phyloP scores from a whole-genome alignment of 805 yeast species.

The Cyberlindnera mississippiensis region DNA sequence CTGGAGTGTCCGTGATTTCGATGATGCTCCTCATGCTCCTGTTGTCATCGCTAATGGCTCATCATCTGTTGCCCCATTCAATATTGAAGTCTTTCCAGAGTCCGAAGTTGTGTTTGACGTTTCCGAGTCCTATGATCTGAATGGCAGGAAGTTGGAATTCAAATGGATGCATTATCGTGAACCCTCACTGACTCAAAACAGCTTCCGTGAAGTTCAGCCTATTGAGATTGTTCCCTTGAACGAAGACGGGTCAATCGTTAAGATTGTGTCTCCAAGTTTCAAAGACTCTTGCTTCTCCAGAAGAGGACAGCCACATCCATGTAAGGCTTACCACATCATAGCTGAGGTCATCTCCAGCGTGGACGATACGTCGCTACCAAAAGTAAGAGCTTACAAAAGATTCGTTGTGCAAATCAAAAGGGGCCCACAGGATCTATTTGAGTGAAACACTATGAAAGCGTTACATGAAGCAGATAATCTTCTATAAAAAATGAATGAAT shows the following conservation, averaged over 20 bases:
- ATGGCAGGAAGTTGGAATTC: constrained; percentile 9
- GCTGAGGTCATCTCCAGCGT: not conserved
- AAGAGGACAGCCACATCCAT: constrained; percentile 3
- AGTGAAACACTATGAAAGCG: too few relatives aligned
- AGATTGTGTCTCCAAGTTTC: constrained; percentile 13
- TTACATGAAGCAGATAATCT: too few relatives aligned
- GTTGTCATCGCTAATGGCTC: constrained; percentile 24
- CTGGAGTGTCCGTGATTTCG: constrained; percentile 30
- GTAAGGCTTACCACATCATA: constrained; percentile 1
- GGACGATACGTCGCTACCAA: too few relatives aligned
- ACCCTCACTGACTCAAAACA: constrained; percentile 20
- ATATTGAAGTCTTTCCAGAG: constrained; percentile 14
- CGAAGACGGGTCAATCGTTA: constrained; percentile 13
- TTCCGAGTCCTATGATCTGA: constrained; percentile 26
- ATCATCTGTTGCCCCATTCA: constrained; percentile 20
- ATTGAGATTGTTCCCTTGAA: constrained; percentile 13
- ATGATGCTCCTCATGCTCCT: constrained; percentile 25
- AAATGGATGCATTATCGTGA: constrained; percentile 28
- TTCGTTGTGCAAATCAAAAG: too few relatives aligned
- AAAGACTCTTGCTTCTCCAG: constrained; percentile 13
- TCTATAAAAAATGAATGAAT: too few relatives aligned
- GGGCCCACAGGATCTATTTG: too few relatives aligned
- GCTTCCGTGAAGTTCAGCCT: constrained; percentile 19
- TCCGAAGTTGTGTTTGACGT: constrained; percentile 23
- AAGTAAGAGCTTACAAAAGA: too few relatives aligned